A percentile compares a stretch with the other conserved stretches of the same genome.
phyloP scores from a whole-genome alignment of 805 yeast species.

The Barnettozyma wickerhamii region DNA sequence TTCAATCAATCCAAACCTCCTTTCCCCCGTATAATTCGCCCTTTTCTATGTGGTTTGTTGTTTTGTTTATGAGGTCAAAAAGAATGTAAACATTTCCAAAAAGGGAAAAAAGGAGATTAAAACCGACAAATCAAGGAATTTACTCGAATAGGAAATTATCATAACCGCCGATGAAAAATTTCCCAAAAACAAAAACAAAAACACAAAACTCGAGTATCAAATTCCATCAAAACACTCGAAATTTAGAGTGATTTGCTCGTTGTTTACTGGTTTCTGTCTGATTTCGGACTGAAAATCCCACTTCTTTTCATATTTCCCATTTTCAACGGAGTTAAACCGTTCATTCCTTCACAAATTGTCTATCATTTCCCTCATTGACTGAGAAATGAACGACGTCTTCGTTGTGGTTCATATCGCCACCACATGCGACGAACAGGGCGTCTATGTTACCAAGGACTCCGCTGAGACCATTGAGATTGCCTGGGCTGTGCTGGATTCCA shows the following conservation, averaged over 20 bases:
- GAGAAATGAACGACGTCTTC: conserved; percentile 40
- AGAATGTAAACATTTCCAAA: too few relatives aligned
- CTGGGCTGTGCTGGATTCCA: conserved; percentile 60
- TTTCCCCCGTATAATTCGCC: not conserved
- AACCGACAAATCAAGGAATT: not conserved
- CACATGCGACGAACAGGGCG: conserved; percentile 62
- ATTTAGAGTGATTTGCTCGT: too few relatives aligned
- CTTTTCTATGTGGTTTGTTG: too few relatives aligned
- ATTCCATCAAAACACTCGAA: too few relatives aligned
- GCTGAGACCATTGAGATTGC: conserved; percentile 64
- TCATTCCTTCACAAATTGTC: too few relatives aligned
- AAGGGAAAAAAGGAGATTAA: not conserved
- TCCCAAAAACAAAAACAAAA: conserved; percentile 1
- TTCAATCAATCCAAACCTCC: too few relatives aligned
- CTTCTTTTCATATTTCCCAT: too few relatives aligned
- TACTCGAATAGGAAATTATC: not conserved
- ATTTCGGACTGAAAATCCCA: too few relatives aligned
- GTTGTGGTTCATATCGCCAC: conserved; percentile 59
- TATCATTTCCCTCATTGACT: not conserved
- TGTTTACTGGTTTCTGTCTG: too few relatives aligned
- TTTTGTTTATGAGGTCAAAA: too few relatives aligned
- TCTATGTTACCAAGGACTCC: conserved; percentile 58
- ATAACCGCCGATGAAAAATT: not conserved
- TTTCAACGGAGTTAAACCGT: too few relatives aligned
- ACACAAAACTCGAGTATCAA: too few relatives aligned